Base-by-base conservation (phyloP, 2,329 filamentous ascomycete genomes). In the Neonectria hederae region DNA sequence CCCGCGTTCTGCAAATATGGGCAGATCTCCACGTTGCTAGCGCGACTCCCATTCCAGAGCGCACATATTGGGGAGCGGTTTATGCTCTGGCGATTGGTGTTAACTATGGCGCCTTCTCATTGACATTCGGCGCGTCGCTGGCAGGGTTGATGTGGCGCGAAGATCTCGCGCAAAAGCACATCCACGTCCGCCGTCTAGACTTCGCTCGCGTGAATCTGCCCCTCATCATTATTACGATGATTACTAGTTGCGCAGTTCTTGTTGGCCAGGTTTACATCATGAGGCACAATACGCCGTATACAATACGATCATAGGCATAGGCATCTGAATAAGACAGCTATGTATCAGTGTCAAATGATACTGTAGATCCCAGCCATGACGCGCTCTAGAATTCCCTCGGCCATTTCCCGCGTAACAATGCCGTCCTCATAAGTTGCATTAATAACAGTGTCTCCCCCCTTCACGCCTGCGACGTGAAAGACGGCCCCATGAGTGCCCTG, bases 1-100 rank as follows among this genome's bases (percentile, higher is more conserved):
- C 86, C 9, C 88, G 90, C 3, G 85, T 92, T 7, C 86, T 93
- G 11, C 90, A 93, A 74, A 80, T 86, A 0, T 93, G 91, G 91
- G 80, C 86, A 65, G 71, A 79, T 2, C 91, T 93, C 42, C 87
- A 90, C 67, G 59, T 73, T 0, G 63, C 67, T 0, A 84, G 81
- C 43, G 77, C 77, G 0, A 77, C 75, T 1, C 76, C 82, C 1
- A 90, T 93, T 52, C 85, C 81, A 13, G 80, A 92, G 45, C 84
- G 90, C 4, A 90, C 86, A 0, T 92, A 92, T 74, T 92, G 90
- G 90, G 90, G 85, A 0, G 90, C 90, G 0, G 86, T 93, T 0
- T 93, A 93, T 76, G 87, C 85, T 75, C 91, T 93, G 89, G 90
- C 90, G 0, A 78, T 93, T 0, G 90, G 90, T 2, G 89, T 92